Base-by-base conservation (phyloP, 257 asterid genomes). In the Nicotiana obtusifolia region DNA sequence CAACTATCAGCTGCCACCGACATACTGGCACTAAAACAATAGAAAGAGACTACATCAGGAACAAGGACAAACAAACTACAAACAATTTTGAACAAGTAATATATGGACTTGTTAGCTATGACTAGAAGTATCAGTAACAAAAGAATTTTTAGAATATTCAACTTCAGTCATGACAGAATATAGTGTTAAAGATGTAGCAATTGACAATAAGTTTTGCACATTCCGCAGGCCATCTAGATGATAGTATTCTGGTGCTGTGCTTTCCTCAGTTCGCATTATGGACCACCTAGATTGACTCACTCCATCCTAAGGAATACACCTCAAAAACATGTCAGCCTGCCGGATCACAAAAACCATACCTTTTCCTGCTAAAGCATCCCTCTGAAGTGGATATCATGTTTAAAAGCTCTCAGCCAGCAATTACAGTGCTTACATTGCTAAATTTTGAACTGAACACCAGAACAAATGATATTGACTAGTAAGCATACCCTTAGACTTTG, bases 1-100 rank as follows among this genome's bases (percentile, higher is more conserved):
- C 97, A 94, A 84, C 95, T 89, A 83, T 94, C 91, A 60, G 94
- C 92, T 33, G 97, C 97, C 60, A 77, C 52, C n/a, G 93, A 84
- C 91, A 88, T 87, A 88, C 22, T 87, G 87, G 54, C 81, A 88
- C 97, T 92, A 90, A 80, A 83, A 84, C 24, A 83, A 59, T 44
- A 84, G 81, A 64, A 15, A 44, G 59, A 24, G 35, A 69, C 77
- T 69, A 69, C 59, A 41, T 41, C 30, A 69, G 35, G 30, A 69
- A 69, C 33, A 41, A 69, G 33, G 54, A 69, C 33, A 17, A 69
- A 11, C 20, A 69, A 37, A 69, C 78, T 69, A 69, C 22, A 41
- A 20, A 68, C 19, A 68, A 35, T 2, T 10, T 37, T 41, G 78
- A 69, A 69, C 78, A 41, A 69, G 30, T 20, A 69, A 11, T 69